Percentiles rank a stretch among this genome's conserved stretches.
These are phyloP conservation scores for Stephania japonica DNA, from an alignment of 164 flowering plant genomes.

Conservation along the genomic window DNA sequence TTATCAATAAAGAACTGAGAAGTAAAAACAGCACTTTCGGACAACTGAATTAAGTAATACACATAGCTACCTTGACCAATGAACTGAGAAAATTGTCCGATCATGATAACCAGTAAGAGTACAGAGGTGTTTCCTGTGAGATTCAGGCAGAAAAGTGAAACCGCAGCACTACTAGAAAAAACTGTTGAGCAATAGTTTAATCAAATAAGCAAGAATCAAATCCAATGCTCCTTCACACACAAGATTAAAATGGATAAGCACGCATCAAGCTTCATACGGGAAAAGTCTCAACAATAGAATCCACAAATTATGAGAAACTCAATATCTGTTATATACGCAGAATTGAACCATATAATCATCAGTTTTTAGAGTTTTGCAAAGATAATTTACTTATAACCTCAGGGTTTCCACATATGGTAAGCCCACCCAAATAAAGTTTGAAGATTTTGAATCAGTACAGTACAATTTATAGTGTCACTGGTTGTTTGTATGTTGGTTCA, in stretches of 20 bases:
- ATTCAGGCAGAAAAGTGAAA: not conserved
- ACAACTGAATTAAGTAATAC: not conserved
- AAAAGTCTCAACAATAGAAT: not conserved
- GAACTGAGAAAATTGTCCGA: conserved; percentile 85
- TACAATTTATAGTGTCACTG: not conserved
- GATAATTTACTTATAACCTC: not conserved
- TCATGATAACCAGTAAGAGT: conserved; percentile 89
- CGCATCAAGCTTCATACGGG: not conserved
- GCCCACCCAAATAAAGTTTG: no score
- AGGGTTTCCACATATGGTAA: no score
- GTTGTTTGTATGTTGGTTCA: not conserved
- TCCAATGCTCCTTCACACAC: not conserved
- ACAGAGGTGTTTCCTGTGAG: conserved; percentile 70
- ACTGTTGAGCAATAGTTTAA: not conserved
- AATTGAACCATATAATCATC: not conserved
- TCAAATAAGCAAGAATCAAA: not conserved
- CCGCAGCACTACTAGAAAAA: not conserved
- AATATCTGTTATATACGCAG: not conserved
- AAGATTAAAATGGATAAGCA: not conserved
- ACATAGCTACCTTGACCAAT: conserved; percentile 79
- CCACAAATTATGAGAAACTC: not conserved
- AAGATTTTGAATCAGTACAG: no score
- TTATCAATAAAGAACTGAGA: not conserved
- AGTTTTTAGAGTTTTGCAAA: not conserved
- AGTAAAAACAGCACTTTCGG: not conserved